Evolutionary conservation across 208 protist species (phyloP), one percentile per base, ranked within the genome.

Genomic region (Phytomonas francai): DNA sequence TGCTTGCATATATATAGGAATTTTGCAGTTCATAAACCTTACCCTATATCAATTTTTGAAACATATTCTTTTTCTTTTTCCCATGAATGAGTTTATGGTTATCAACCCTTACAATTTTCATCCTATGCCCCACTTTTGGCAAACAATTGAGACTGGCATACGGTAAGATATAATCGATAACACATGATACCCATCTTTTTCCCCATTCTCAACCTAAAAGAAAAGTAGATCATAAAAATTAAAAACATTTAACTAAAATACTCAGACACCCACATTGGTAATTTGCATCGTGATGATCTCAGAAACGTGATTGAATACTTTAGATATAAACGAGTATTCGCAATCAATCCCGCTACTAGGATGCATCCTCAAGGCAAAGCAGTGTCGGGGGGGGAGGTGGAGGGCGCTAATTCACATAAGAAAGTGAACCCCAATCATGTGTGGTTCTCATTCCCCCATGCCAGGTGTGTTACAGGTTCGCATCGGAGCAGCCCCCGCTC

Each of bases 371-470:
- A n/a, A n/a, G n/a, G n/a, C n/a, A n/a, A n/a, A n/a, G n/a, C n/a
- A n/a, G n/a, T n/a, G n/a, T n/a, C n/a, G n/a, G n/a, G n/a, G n/a
- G n/a, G n/a, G n/a, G n/a, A n/a, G n/a, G n/a, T n/a, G n/a, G n/a
- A n/a, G n/a, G n/a, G n/a, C n/a, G n/a, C n/a, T n/a, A n/a, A n/a
- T n/a, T n/a, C n/a, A n/a, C 59, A 57, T 33, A 54, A 63, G n/a
- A 56, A 63, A 73, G 59, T 42, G 22, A 73, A 28, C 8, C 27
- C 14, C 39, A 25, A 33, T 22, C 57, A 39, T 28, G 7, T 3
- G 49, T 39, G 27, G 22, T 27, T 25, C 54, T 3, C 2, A 56
- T 32, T 62, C n/a, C n/a, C n/a, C n/a, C n/a, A n/a, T n/a, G n/a
- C n/a, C n/a, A n/a, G n/a, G n/a, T n/a, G n/a, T n/a, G n/a, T n/a